These are phyloP conservation scores for Puccinia brachypodii DNA, from an alignment of 1,284 basidiomycete species.

Conservation along the genomic window DNA sequence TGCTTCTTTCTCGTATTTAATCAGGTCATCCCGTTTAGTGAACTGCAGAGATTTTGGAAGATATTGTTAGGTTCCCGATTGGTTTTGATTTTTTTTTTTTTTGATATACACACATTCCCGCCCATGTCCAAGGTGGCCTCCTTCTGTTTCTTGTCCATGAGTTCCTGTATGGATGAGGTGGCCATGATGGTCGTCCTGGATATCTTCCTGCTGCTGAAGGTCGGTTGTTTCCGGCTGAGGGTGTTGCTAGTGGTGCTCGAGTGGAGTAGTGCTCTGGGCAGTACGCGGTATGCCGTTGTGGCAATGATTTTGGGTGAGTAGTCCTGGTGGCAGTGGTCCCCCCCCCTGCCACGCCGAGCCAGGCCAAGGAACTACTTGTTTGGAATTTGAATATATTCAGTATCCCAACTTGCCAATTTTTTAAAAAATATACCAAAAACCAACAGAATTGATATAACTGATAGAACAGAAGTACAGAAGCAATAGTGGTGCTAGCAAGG, in stretches of 20 bases:
- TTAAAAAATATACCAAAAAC: too few relatives aligned
- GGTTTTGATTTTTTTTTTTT: not conserved
- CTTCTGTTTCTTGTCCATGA: slow-evolving; percentile 43
- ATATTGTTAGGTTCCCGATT: not conserved
- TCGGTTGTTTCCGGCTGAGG: not conserved
- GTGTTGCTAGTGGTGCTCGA: not conserved
- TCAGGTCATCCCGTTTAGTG: slow-evolving; percentile 44
- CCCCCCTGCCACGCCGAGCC: too few relatives aligned
- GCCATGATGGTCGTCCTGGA: slow-evolving; percentile 3
- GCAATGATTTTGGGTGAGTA: not conserved
- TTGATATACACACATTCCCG: not conserved
- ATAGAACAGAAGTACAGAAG: too few relatives aligned
- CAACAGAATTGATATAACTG: too few relatives aligned
- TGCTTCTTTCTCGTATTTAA: slow-evolving; percentile 28
- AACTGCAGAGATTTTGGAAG: not conserved
- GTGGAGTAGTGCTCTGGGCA: not conserved
- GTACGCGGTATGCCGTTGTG: not conserved
- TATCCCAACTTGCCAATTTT: too few relatives aligned
- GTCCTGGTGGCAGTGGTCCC: too few relatives aligned
- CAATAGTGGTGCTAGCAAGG: too few relatives aligned
- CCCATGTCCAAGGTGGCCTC: slow-evolving; percentile 38
- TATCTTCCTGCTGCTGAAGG: not conserved
- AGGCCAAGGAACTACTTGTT: too few relatives aligned
- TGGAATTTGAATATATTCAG: too few relatives aligned
- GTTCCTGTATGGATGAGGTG: slow-evolving; percentile 15